Evolutionary conservation across 2,329 filamentous ascomycete genomes (phyloP), one percentile per base, ranked within the genome.

Genomic region (Cercospora canescens): DNA sequence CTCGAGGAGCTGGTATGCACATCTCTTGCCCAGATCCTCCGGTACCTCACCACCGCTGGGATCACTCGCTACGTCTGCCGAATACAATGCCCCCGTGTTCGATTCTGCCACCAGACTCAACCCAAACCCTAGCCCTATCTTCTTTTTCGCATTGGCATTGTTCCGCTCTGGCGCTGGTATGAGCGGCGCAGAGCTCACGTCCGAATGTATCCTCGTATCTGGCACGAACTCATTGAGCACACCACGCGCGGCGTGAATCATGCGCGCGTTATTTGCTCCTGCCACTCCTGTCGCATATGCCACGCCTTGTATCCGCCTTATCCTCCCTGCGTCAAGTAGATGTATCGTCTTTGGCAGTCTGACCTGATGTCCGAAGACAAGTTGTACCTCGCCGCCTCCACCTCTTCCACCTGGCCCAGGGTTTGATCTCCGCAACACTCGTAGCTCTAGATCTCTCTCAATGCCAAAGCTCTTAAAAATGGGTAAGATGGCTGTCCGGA

Each of bases 271-370:
- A 78, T 97, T 97, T 58, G 91, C 93, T 0, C 92, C 94, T 11
- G 92, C 91, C 0, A 98, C 94, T 55, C 96, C 95, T 0, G 92
- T 93, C 63, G 91, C 91, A 80, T 98, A 99, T 56, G 95, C 94
- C 50, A 99, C 95, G 66, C 95, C 95, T 64, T 94, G 87, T 71
- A 99, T 91, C 72, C 89, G 88, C 85, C 93, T 94, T 74, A 99
- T 90, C 63, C 92, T 85, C 7, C 95, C 95, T 0, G 94, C 88
- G 69, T 88, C 91, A 72, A 96, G 85, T 63, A 97, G 81, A 79
- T 99, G 95, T 76, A 99, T 83, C 39, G 95, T 99, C 83, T 96
- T 97, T 11, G 95, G 95, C 60, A 98, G 83, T 39, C 94, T 88
- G 12, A 99, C 91, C 80, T 99, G 95, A 78, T 94, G 94, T 21